Percentiles rank a stretch among this genome's conserved stretches.
phyloP scores from a whole-genome alignment of 805 yeast genomes.

The Metschnikowia koreensis region DNA sequence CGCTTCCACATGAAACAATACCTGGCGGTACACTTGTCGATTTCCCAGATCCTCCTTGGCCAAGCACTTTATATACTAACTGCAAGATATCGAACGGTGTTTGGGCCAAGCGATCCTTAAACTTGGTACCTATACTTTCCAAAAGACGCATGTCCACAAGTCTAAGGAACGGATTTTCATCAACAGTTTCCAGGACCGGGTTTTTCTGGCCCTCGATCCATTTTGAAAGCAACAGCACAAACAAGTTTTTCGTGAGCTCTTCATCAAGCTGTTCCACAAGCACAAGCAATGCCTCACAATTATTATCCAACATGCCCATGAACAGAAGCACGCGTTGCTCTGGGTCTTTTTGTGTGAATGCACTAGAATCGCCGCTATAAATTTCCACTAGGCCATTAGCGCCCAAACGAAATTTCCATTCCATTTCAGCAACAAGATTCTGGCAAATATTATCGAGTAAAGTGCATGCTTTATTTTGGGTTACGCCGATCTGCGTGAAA shows the following conservation, averaged over 20 bases:
- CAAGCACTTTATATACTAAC: slow-evolving; percentile 28
- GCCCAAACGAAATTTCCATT: slow-evolving; percentile 45
- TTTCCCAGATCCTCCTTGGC: slow-evolving; percentile 17
- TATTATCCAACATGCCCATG: slow-evolving; percentile 27
- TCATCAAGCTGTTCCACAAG: slow-evolving; percentile 53
- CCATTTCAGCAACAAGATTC: slow-evolving; percentile 30
- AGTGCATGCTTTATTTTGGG: slow-evolving; percentile 16
- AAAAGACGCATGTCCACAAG: slow-evolving; percentile 62
- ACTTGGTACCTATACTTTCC: slow-evolving; percentile 56
- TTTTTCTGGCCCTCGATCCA: slow-evolving; percentile 48
- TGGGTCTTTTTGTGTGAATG: slow-evolving; percentile 8
- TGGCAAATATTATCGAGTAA: slow-evolving; percentile 31
- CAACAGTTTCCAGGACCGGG: neutral
- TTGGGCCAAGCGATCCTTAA: slow-evolving; percentile 54
- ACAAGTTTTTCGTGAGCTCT: slow-evolving; percentile 43
- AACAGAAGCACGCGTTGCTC: slow-evolving; percentile 30
- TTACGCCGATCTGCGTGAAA: slow-evolving; percentile 23
- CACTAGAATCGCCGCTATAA: slow-evolving; percentile 2
- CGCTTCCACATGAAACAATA: too few species aligned
- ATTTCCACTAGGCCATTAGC: slow-evolving; percentile 39
- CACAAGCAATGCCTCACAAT: slow-evolving; percentile 29
- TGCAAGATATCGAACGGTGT: slow-evolving; percentile 58
- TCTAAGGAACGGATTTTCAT: slow-evolving; percentile 50
- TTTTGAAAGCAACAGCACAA: slow-evolving; percentile 51
- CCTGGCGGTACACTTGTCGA: too few species aligned